Evolutionary conservation across 1,284 basidiomycete species (phyloP).

Genomic region (Tausonia pullulans): DNA sequence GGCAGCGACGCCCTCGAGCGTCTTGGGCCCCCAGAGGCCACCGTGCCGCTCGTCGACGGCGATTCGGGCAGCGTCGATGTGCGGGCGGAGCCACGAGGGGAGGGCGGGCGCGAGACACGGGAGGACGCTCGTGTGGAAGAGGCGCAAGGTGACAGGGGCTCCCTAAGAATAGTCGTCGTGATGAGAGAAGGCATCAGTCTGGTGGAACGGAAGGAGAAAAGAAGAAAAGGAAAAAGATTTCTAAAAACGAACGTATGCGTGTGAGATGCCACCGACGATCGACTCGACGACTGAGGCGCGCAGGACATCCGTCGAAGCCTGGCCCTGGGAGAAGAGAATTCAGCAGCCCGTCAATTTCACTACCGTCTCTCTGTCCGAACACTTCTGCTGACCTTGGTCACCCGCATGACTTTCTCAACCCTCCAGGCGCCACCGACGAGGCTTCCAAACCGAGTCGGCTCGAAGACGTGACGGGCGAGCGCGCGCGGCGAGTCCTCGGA

Average conservation of each 20-base stretch:
- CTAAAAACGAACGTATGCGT: slow-evolving; percentile 10
- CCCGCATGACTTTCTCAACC: background rate
- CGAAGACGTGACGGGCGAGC: background rate
- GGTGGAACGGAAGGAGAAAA: background rate
- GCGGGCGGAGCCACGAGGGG: slow-evolving; percentile 6
- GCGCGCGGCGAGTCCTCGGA: background rate
- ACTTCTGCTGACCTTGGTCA: background rate
- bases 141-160: slow-evolving; percentile 3
- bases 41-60: background rate
- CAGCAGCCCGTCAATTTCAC: background rate
- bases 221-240: background rate
- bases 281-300: slow-evolving; percentile 1
- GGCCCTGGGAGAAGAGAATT: background rate
- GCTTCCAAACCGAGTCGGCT: background rate
- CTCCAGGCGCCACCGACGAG: background rate
- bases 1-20: background rate
- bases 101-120: background rate
- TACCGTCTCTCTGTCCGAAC: background rate
- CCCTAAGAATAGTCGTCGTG: background rate
- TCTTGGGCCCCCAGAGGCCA: slow-evolving; percentile 5
- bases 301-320: background rate
- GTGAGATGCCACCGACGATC: slow-evolving; percentile 10
- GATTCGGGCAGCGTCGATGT: background rate
- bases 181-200: background rate
- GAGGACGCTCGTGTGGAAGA: slow-evolving; percentile 6